These are phyloP conservation scores for Xylaria scruposa DNA, from an alignment of 495 filamentous ascomycete genomes.

Conservation along the genomic window DNA sequence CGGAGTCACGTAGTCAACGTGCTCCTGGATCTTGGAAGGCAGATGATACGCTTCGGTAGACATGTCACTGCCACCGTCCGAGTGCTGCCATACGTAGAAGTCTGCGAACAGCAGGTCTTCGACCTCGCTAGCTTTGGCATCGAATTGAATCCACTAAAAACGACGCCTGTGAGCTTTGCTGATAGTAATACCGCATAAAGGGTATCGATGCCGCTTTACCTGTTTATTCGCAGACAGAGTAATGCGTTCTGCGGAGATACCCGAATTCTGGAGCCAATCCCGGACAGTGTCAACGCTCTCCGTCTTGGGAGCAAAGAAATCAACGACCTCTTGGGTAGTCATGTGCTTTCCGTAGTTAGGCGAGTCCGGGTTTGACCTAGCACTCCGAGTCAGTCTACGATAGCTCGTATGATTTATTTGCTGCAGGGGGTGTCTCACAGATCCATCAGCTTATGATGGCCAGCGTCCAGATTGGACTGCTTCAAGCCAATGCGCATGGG, in stretches of 20 bases:
- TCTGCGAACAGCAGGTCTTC: constrained; percentile 61
- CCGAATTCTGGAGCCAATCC: constrained; percentile 58
- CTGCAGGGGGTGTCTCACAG: constrained; percentile 30
- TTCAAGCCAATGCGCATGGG: constrained; percentile 45
- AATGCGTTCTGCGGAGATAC: constrained; percentile 48
- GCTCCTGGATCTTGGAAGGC: constrained; percentile 55
- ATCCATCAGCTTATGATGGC: constrained; percentile 43
- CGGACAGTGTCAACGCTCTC: constrained; percentile 51
- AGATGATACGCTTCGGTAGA: constrained; percentile 58
- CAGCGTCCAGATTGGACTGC: constrained; percentile 40
- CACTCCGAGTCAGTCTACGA: constrained; percentile 65
- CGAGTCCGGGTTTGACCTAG: constrained; percentile 73
- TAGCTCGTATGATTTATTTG: background rate
- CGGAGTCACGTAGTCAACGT: constrained; percentile 67
- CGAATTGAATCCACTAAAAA: constrained; percentile 57
- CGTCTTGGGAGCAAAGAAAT: constrained; percentile 57
- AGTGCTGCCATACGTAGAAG: constrained; percentile 62
- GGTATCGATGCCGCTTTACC: constrained; percentile 17
- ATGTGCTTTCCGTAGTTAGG: constrained; percentile 62
- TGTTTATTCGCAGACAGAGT: constrained; percentile 34
- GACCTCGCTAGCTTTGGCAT: constrained; percentile 58
- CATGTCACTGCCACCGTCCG: constrained; percentile 36
- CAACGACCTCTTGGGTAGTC: constrained; percentile 54
- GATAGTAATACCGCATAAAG: background rate
- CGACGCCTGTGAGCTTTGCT: constrained; percentile 44